These are phyloP conservation scores for Eucalyptus polyanthemos DNA, from an alignment of 345 rosid species.

Conservation along the genomic window DNA sequence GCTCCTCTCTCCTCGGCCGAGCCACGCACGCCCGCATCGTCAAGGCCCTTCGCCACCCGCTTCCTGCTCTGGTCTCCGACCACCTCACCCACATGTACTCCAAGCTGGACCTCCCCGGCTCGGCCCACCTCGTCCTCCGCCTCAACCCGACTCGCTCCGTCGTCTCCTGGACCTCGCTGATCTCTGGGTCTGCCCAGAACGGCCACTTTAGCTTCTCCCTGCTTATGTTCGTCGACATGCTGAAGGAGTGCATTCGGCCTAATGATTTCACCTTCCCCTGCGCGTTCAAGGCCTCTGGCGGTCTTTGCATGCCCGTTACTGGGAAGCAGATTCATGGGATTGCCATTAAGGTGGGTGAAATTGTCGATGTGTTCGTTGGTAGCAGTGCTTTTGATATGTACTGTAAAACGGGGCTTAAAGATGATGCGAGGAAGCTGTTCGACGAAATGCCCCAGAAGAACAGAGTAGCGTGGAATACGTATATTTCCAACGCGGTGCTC, in stretches of 20 bases:
- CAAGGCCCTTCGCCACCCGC: constrained; percentile 28
- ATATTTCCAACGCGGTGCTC: constrained; percentile 54
- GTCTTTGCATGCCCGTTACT: constrained; percentile 10
- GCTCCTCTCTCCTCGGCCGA: constrained; percentile 41
- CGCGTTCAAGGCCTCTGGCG: constrained; percentile 62
- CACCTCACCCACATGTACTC: constrained; percentile 73
- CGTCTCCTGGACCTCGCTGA: constrained; percentile 69
- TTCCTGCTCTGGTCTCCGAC: constrained; percentile 44
- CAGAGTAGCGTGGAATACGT: constrained; percentile 62
- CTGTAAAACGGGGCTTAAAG: constrained; percentile 27
- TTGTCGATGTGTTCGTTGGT: constrained; percentile 55
- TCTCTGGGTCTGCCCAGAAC: constrained; percentile 58
- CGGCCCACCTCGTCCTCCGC: constrained; percentile 49
- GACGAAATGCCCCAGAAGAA: constrained; percentile 74
- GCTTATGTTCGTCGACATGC: constrained; percentile 36
- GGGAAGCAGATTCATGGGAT: constrained; percentile 58
- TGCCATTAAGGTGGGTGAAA: constrained; percentile 42
- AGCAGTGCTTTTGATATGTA: constrained; percentile 83
- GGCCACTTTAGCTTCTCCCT: constrained; percentile 52
- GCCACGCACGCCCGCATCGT: constrained; percentile 47
- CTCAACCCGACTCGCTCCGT: constrained; percentile 54
- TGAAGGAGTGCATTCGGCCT: constrained; percentile 38
- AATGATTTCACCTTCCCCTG: constrained; percentile 87
- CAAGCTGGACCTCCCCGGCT: constrained; percentile 45
- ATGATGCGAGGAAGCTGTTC: constrained; percentile 55